Evolutionary conservation across 257 asterid species (phyloP), one percentile per base, ranked within the genome.

Genomic region (Plantago ovata): DNA sequence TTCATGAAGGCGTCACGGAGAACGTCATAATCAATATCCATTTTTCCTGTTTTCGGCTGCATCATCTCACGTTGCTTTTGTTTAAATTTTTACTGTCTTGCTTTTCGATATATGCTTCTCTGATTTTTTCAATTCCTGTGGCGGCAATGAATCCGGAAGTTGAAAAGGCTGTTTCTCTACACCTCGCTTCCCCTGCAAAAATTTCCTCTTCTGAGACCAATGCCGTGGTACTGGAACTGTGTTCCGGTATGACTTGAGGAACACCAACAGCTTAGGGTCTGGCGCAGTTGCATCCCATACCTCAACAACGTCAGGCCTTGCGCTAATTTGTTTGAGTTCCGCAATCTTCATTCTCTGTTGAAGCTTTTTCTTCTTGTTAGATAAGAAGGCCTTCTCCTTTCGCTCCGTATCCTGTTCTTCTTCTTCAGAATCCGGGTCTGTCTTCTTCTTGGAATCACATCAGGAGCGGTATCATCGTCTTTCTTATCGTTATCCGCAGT

Each of bases 1-100:
- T 93, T 93, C 75, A 93, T 86, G 72, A 93, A 89, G 51, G 99
- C 99, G 59, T 93, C 97, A 65, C 84, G 97, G 16, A 89, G 95
- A 43, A 93, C 99, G 97, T 93, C 96, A 82, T 93, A 93, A 76
- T 93, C 97, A 54, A 89, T 93, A 65, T 93, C 99, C 99, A 93
- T 93, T 72, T 93, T 93, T 7, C 99, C 99, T 96, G 89, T 89
- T 69, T 86, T 93, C 9, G 99, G 99, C 77, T 86, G 99, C 99
- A 93, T 93, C 76, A 95, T 82, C 77, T 93, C 99, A 24, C 97
- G 89, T 63, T 86, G 99, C 79, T 93, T 93, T 71, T 93, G 99
- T 70, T 89, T 93, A 72, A 93, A 80, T 93, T 93, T 72, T 85
- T 93, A 62, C 87, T 84, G 72, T 93, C 99, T 75, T 93, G 96